Evolutionary conservation across 495 filamentous ascomycete species (phyloP).

Genomic region (Aspergillus homomorphus): DNA sequence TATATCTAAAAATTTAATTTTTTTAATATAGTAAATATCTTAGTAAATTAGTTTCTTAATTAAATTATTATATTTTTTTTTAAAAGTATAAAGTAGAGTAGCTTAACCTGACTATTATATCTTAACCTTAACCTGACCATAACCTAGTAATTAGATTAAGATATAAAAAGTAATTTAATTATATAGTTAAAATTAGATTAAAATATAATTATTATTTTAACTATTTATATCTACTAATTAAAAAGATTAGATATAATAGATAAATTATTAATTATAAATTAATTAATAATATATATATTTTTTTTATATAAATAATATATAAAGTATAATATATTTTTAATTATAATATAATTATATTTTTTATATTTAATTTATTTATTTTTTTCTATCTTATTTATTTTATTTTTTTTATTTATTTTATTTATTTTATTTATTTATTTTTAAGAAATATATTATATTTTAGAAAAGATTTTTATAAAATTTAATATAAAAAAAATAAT

Average conservation of each 20-base stretch:
- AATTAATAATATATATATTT: background rate
- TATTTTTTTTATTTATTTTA: background rate
- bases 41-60: background rate
- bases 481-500: background rate
- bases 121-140: too few species aligned
- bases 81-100: constrained; percentile 14
- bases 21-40: background rate
- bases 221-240: too few species aligned
- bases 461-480: background rate
- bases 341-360: background rate
- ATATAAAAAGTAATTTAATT: too few species aligned
- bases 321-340: background rate
- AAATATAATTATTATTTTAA: too few species aligned
- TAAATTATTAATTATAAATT: constrained; percentile 22
- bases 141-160: too few species aligned
- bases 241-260: too few species aligned
- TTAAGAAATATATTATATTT: background rate
- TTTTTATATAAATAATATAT: background rate
- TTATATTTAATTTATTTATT: background rate
- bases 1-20: constrained; percentile 4
- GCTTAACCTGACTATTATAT: too few species aligned
- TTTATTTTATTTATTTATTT: background rate
- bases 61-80: constrained; percentile 13
- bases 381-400: background rate
- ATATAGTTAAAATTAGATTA: too few species aligned